These are phyloP conservation scores for Raphanus sativus DNA, from an alignment of 345 rosid genomes.

Conservation along the genomic window DNA sequence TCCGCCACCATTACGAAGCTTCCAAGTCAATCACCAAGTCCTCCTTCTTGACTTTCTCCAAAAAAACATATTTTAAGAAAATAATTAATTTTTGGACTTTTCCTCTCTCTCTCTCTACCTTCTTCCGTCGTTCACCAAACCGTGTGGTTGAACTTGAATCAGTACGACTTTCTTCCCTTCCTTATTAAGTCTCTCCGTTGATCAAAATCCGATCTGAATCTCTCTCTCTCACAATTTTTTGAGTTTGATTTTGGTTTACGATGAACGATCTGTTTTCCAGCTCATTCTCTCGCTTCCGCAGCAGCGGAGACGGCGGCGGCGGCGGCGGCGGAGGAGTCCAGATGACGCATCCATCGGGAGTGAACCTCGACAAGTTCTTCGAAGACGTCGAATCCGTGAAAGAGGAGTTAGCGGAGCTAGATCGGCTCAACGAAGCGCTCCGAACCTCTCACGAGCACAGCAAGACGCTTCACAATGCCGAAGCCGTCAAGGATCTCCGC, in stretches of 20 bases:
- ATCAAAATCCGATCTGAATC: conserved; percentile 21
- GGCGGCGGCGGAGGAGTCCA: conserved; percentile 9
- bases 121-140: conserved; percentile 11
- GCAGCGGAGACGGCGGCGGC: conserved; percentile 26
- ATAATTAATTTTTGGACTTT: conserved; percentile 10
- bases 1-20: conserved; percentile 7
- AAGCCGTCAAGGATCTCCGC: conserved; percentile 72
- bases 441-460: conserved; percentile 80
- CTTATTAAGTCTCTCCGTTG: background rate
- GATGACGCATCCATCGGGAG: conserved; percentile 41
- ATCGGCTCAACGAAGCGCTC: conserved; percentile 57
- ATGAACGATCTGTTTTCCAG: conserved; percentile 88
- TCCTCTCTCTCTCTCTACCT: background rate
- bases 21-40: conserved; percentile 34
- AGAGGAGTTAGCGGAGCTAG: conserved; percentile 77
- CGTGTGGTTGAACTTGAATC: conserved; percentile 29
- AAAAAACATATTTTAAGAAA: background rate
- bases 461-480: conserved; percentile 82
- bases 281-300: conserved; percentile 63
- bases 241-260: background rate
- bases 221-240: background rate
- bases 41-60: background rate
- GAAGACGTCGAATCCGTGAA: conserved; percentile 80
- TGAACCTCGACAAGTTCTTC: conserved; percentile 80
- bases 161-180: conserved; percentile 25